Evolutionary conservation across 2,329 filamentous ascomycete species (phyloP).

Genomic region (Fusarium subglutinans): DNA sequence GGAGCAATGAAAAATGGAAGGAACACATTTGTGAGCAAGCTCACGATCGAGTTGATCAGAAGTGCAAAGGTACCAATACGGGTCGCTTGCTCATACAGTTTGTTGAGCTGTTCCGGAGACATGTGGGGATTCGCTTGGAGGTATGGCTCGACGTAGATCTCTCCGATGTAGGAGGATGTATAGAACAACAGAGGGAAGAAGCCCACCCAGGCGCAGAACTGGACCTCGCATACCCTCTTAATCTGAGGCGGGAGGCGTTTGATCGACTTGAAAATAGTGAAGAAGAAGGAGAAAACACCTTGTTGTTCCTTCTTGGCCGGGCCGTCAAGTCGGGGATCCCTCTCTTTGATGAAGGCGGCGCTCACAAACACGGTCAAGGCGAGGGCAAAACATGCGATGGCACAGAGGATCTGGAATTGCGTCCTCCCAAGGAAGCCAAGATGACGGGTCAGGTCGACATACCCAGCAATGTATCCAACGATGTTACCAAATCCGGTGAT

Average conservation of each 20-base stretch:
- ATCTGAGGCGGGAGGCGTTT: slow-evolving; percentile 83
- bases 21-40: slow-evolving; percentile 81
- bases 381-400: slow-evolving; percentile 81
- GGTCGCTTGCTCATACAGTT: slow-evolving; percentile 84
- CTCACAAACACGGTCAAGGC: slow-evolving; percentile 75
- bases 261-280: slow-evolving; percentile 78
- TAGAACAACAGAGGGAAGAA: slow-evolving; percentile 98
- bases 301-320: slow-evolving; percentile 66
- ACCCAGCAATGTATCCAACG: slow-evolving; percentile 87
- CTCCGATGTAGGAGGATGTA: slow-evolving; percentile 91
- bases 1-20: slow-evolving; percentile 88
- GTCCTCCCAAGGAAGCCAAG: slow-evolving; percentile 84
- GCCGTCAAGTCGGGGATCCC: slow-evolving; percentile 80
- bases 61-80: slow-evolving; percentile 89
- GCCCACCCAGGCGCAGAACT: slow-evolving; percentile 90
- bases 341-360: slow-evolving; percentile 74
- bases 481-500: slow-evolving; percentile 91
- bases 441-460: slow-evolving; percentile 77
- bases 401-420: slow-evolving; percentile 93
- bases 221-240: slow-evolving; percentile 80
- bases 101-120: slow-evolving; percentile 77
- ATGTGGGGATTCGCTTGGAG: slow-evolving; percentile 82
- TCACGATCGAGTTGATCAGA: slow-evolving; percentile 87
- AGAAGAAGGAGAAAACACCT: slow-evolving; percentile 82
- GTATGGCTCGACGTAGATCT: slow-evolving; percentile 88